Percentiles rank a stretch among this genome's conserved stretches.
Conservation (phyloP, 2,329 filamentous ascomycete species). For the Fulvia fulva region DNA sequence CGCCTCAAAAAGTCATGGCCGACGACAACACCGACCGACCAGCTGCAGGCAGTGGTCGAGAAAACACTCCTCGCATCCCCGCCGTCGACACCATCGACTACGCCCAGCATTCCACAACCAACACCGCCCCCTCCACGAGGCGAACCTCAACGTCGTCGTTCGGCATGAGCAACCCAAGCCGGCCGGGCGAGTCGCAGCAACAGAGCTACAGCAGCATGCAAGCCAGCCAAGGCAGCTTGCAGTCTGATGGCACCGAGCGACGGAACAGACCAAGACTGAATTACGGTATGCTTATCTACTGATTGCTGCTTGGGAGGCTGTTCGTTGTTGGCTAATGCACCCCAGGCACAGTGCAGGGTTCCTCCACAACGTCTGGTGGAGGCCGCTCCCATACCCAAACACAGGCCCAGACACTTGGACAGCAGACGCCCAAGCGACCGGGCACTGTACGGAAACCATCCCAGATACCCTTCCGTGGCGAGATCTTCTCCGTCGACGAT, state of each 20-base stretch:
- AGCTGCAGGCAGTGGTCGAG: conserved; percentile 10
- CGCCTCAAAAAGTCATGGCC: conserved; percentile 10
- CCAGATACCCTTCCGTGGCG: conserved; percentile 71
- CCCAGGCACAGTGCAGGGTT: conserved; percentile 24
- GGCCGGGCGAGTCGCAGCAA: conserved; percentile 15
- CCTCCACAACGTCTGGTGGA: conserved; percentile 16
- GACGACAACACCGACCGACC: conserved; percentile 14
- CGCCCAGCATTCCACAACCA: conserved; percentile 14
- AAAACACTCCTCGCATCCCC: not conserved
- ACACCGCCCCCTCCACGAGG: conserved; percentile 18
- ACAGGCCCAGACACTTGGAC: conserved; percentile 1
- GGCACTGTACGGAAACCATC: conserved; percentile 70
- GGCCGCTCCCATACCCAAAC: conserved; percentile 8
- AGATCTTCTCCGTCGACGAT: conserved; percentile 88
- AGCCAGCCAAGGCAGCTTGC: conserved; percentile 26
- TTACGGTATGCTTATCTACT: conserved; percentile 23
- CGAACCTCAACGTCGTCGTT: conserved; percentile 23
- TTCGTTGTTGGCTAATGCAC: conserved; percentile 8
- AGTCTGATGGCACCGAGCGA: conserved; percentile 17
- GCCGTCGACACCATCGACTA: conserved; percentile 16
- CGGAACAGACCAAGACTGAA: conserved; percentile 26
- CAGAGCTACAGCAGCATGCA: conserved; percentile 22
- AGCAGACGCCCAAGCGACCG: conserved; percentile 60
- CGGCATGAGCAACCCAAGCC: conserved; percentile 16
- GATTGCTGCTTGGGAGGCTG: not conserved